Base-by-base conservation (phyloP, 2,329 filamentous ascomycete species). In the Fusarium udum region DNA sequence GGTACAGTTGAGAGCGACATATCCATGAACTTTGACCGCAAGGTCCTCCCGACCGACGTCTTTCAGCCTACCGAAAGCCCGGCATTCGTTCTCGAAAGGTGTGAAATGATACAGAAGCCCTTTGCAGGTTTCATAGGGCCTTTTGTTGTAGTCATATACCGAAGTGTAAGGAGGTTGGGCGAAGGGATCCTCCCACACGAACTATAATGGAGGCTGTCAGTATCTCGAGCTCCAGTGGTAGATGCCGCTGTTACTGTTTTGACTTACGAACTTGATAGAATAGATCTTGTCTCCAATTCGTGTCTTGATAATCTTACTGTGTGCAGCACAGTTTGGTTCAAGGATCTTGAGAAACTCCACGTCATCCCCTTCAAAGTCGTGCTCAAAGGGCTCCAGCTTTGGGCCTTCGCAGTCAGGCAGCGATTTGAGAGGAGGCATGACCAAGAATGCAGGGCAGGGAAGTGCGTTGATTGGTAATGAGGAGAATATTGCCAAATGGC, bases 81-180 rank as follows among this genome's bases (percentile, higher is more conserved):
- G 61, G 15, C 67, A 67, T 7, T 71, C 68, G 10, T 52, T 66
- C 37, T 71, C 51, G 4, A 71, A 71, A 4, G 68, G 61, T 7
- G 20, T 39, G 1, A 67, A 71, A n/a, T 67, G 22, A 8, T 37
- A 37, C 9, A 37, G 9, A 10, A 37, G 10, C 36, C 36, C 36
- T 37, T 37, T 37, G 36, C 36, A 37, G 36, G 9, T 18, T 37
- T 18, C 6, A 5, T 18, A 5, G 15, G 18, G 14, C 2, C 3
- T 20, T 48, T 11, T 1, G n/a, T 13, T 24, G 15, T 51, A 32
- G 12, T 18, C n/a, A 34, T 52, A 52, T 18, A 9, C 22, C 9
- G 8, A 14, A 7, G 31, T 14, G 31, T 52, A 52, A 14, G 48
- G 49, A 36, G 12, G 18, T 6, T 52, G 1, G 12, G 18, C n/a